A percentile compares a stretch with the other conserved stretches of the same genome.
phyloP scores from a whole-genome alignment of 306 rosid genomes.

The Fragaria ananassa region DNA sequence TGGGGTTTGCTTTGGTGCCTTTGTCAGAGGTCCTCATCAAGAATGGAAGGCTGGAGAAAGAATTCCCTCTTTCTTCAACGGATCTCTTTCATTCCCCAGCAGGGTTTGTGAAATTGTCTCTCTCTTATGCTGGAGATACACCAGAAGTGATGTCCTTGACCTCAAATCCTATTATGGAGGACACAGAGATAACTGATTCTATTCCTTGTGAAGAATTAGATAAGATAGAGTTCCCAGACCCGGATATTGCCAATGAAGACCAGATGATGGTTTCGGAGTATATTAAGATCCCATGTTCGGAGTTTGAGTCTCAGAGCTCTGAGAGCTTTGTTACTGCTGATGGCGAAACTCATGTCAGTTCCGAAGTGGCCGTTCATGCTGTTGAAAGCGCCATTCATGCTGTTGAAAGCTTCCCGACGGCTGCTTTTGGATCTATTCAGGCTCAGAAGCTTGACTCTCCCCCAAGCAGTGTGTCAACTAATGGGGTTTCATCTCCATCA shows the following conservation, averaged over 20 bases:
- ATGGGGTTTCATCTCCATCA: conserved; percentile 51
- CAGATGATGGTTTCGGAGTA: conserved; percentile 87
- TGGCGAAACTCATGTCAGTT: conserved; percentile 37
- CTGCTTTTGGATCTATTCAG: conserved; percentile 44
- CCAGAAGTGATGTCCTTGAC: conserved; percentile 67
- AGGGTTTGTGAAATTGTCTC: conserved; percentile 74
- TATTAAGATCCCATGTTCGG: conserved; percentile 51
- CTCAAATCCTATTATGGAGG: conserved; percentile 29
- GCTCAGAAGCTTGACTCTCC: conserved; percentile 61
- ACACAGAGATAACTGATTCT: conserved; percentile 46
- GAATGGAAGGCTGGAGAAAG: conserved; percentile 75
- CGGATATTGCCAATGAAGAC: conserved; percentile 73
- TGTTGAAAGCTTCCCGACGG: conserved; percentile 52
- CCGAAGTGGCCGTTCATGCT: conserved; percentile 46
- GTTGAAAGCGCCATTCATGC: conserved; percentile 51
- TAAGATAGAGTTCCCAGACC: conserved; percentile 85
- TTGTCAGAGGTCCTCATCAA: conserved; percentile 58
- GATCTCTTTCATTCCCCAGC: conserved; percentile 92
- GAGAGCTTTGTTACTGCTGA: conserved; percentile 52
- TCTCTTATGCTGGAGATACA: conserved; percentile 56
- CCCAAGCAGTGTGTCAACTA: conserved; percentile 54
- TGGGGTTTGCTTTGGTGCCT: conserved; percentile 91
- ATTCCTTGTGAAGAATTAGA: conserved; percentile 61
- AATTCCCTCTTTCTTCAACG: conserved; percentile 85
- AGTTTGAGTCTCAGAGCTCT: conserved; percentile 59